Conservation (phyloP, 805 yeast genomes). For the Monosporozyma servazzii region DNA sequence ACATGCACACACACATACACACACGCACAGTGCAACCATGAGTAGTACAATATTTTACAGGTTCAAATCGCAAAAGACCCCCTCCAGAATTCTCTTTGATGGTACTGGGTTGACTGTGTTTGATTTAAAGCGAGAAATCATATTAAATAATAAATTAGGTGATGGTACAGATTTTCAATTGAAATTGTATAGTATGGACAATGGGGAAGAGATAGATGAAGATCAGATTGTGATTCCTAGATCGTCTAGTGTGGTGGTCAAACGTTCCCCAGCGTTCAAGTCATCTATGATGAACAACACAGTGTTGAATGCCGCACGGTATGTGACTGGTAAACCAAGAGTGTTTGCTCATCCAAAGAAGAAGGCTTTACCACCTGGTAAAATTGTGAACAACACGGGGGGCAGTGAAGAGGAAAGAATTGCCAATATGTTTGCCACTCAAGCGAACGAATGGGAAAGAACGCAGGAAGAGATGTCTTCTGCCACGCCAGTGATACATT, state of each 20-base stretch:
- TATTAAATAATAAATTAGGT: slow-evolving; percentile 68
- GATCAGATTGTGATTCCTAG: slow-evolving; percentile 89
- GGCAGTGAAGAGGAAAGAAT: slow-evolving; percentile 80
- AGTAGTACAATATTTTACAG: slow-evolving; percentile 82
- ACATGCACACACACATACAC: no score
- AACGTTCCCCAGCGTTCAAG: slow-evolving; percentile 61
- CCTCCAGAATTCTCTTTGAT: slow-evolving; percentile 76
- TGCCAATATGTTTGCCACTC: slow-evolving; percentile 84
- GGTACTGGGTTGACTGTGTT: slow-evolving; percentile 96
- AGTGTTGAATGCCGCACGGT: slow-evolving; percentile 55
- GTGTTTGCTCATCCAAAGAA: slow-evolving; percentile 31
- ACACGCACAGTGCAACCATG: slow-evolving; percentile 39
- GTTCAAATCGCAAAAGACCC: slow-evolving; percentile 74
- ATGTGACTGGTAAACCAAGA: slow-evolving; percentile 64
- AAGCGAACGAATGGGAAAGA: slow-evolving; percentile 89
- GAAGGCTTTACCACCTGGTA: slow-evolving; percentile 10
- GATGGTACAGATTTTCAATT: slow-evolving; percentile 81
- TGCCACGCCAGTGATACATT: slow-evolving; percentile 63
- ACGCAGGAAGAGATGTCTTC: slow-evolving; percentile 86
- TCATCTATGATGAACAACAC: slow-evolving; percentile 29
- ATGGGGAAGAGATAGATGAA: slow-evolving; percentile 67
- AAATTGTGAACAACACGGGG: slow-evolving; percentile 31
- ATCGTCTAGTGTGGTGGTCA: slow-evolving; percentile 73
- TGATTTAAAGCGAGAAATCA: slow-evolving; percentile 86
- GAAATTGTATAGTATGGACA: slow-evolving; percentile 59